Percentiles rank a stretch among this genome's conserved stretches.
Conservation (phyloP, 345 rosid genomes). For the Pelargonium nanum region DNA sequence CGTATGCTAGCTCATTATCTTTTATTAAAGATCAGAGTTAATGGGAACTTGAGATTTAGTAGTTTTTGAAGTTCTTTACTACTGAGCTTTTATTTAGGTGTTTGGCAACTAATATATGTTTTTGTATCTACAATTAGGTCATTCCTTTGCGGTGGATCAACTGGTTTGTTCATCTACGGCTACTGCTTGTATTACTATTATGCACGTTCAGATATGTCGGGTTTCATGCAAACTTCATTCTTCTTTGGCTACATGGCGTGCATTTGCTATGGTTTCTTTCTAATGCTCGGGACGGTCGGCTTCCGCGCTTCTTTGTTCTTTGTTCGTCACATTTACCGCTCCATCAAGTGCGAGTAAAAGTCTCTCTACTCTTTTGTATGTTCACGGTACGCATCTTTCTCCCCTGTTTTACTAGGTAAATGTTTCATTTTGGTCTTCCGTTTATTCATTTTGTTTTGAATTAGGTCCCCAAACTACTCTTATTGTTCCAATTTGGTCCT, state of each 20-base stretch:
- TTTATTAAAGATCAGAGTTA: no score
- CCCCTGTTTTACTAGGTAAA: no score
- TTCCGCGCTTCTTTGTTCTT: slow-evolving; percentile 37
- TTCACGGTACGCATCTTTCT: no score
- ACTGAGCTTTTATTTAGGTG: no score
- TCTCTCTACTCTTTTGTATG: no score
- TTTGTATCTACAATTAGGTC: slow-evolving; percentile 15
- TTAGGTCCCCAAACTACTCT: no score
- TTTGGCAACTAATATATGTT: neutral
- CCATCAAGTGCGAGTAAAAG: slow-evolving; percentile 27
- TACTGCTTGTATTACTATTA: slow-evolving; percentile 41
- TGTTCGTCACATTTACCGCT: slow-evolving; percentile 43
- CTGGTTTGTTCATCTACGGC: slow-evolving; percentile 35
- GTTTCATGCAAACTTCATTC: slow-evolving; percentile 49
- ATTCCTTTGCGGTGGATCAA: slow-evolving; percentile 44
- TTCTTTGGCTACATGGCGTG: slow-evolving; percentile 52
- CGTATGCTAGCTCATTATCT: no score
- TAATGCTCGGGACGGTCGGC: slow-evolving; percentile 39
- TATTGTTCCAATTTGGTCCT: no score
- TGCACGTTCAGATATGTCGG: slow-evolving; percentile 40
- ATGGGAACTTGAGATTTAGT: no score
- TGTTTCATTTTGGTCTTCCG: no score
- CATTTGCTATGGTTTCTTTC: slow-evolving; percentile 43
- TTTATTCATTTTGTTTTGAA: no score
- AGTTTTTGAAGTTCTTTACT: no score